Base-by-base conservation (phyloP, 202 grass and related monocot species). In the Bolboschoenoplectus hybrid region DNA sequence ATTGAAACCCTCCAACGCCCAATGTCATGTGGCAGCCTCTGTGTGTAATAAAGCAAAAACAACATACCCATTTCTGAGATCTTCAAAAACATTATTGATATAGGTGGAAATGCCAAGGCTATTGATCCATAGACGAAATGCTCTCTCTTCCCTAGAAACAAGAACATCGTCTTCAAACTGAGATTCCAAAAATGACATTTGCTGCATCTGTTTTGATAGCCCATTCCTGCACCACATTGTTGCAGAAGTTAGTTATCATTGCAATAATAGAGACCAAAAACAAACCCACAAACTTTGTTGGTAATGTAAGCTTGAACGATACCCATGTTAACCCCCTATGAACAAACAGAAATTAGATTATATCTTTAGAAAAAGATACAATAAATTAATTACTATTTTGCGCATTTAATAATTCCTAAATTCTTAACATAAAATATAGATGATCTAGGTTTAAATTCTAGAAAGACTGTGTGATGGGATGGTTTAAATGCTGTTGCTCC, bases 41-140 rank as follows among this genome's bases (percentile, higher is more conserved):
- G 34, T 12, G 8, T 38, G n/a, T 70, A 44, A 70, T 9, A 7
- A 9, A 70, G 26, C 26, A 9, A 46, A 38, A 63, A 81, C 80
- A 47, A 19, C 86, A 74, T 91, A 98, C 96, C 96, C 93, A 63
- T 95, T 94, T 84, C 93, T 95, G 88, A 98, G 96, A 84, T 98
- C 96, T 91, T 98, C 93, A 84, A 98, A 98, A 26, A 95, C 96
- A 88, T 98, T 98, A 81, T 92, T 95, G 67, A 98, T 94, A 76
- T 94, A 95, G 63, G 69, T 91, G 43, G 93, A 98, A 85, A 95
- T 95, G 74, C 96, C 96, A 71, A 98, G 93, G 87, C 96, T 95
- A 82, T 98, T 98, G 78, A 98, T 92, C 96, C 96, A 98, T 74
- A 98, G 81, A 50, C 96, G 78, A 81, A 95, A 98, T 72, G 91